Evolutionary conservation across 2,329 filamentous ascomycete species (phyloP).

Genomic region (Colletotrichum sp.): DNA sequence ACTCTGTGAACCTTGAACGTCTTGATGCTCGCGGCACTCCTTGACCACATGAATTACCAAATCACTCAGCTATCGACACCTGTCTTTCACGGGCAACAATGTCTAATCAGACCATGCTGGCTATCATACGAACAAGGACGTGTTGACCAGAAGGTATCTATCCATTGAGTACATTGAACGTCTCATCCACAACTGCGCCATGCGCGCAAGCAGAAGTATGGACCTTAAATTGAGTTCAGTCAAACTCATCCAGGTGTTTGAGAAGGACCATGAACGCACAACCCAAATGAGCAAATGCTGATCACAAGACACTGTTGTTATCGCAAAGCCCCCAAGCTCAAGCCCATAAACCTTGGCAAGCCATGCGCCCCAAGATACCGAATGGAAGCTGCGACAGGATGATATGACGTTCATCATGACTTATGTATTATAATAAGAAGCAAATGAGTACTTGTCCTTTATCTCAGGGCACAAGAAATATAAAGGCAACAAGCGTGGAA

Average conservation of each 20-base stretch:
- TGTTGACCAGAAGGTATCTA: neutral
- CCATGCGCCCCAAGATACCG: neutral
- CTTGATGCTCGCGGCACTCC: neutral
- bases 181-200: neutral
- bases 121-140: neutral
- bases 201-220: neutral
- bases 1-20: neutral
- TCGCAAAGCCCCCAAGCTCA: neutral
- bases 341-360: neutral
- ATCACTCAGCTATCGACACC: neutral
- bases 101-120: neutral
- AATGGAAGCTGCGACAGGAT: neutral
- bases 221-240: neutral
- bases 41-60: neutral
- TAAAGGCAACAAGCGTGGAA: neutral
- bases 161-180: neutral
- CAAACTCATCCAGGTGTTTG: neutral
- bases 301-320: neutral
- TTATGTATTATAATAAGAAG: neutral
- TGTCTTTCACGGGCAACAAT: neutral
- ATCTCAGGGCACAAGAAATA: neutral
- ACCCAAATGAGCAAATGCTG: neutral
- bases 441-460: neutral
- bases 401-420: neutral
- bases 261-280: neutral